Conservation (phyloP, 495 filamentous ascomycete species). For the Chaetomium cochliodes region DNA sequence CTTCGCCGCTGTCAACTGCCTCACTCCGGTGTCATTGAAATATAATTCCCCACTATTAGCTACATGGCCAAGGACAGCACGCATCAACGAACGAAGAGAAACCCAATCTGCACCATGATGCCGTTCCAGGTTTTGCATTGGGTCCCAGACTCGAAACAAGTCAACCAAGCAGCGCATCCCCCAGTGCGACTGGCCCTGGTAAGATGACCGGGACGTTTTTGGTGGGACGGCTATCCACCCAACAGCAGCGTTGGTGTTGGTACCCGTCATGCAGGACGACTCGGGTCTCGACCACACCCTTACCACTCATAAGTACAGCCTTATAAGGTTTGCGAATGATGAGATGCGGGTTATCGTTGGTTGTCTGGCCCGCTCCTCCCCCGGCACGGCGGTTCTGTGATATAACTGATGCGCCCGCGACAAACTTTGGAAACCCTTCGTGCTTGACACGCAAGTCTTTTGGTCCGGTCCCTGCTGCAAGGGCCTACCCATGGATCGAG, state of each 20-base stretch:
- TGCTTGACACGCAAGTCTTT: neutral
- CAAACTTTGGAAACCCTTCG: neutral
- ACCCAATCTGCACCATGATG: slow-evolving; percentile 10
- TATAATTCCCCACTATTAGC: neutral
- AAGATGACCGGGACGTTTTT: slow-evolving; percentile 5
- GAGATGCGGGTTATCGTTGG: slow-evolving; percentile 1
- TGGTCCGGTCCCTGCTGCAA: slow-evolving; percentile 1
- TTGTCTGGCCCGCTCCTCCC: neutral
- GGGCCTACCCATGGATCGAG: neutral
- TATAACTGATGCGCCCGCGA: slow-evolving; percentile 13
- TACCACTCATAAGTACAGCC: slow-evolving; percentile 1
- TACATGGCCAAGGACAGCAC: neutral
- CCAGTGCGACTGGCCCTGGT: neutral
- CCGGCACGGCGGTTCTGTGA: neutral
- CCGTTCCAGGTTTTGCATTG: slow-evolving; percentile 18
- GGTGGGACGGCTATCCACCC: slow-evolving; percentile 18
- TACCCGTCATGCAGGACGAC: slow-evolving; percentile 15
- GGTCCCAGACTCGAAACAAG: slow-evolving; percentile 7
- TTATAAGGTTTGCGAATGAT: slow-evolving; percentile 1
- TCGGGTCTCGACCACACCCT: slow-evolving; percentile 8
- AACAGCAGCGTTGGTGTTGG: neutral
- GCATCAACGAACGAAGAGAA: slow-evolving; percentile 10
- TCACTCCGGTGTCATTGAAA: neutral
- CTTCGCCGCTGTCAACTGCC: no score
- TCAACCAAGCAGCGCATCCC: neutral